phyloP scores from a whole-genome alignment of 306 rosid genomes.

The Prinsepia uniflora region DNA sequence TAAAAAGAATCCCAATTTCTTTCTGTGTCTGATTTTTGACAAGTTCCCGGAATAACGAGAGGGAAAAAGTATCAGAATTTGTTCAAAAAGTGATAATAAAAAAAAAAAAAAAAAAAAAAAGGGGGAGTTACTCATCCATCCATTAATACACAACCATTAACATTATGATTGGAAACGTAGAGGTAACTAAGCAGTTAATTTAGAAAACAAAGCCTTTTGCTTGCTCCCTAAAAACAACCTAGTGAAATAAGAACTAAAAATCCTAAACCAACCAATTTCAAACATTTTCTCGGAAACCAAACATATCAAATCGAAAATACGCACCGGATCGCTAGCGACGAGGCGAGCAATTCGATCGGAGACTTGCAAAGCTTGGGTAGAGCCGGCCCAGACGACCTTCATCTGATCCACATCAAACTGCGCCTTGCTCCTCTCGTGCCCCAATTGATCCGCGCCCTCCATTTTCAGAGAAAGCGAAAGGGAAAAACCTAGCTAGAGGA shows the following conservation, averaged over 20 bases:
- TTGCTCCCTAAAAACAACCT: background rate
- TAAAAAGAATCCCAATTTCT: background rate
- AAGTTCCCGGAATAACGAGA: too few species aligned
- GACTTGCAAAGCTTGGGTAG: conserved; percentile 54
- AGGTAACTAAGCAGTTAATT: background rate
- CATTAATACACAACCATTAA: background rate
- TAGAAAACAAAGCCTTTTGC: background rate
- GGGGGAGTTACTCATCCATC: background rate
- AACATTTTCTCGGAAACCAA: conserved; percentile 17
- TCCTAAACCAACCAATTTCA: background rate
- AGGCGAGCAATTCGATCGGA: conserved; percentile 78
- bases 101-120: background rate
- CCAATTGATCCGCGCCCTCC: conserved; percentile 71
- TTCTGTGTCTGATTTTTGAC: background rate
- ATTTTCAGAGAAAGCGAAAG: conserved; percentile 11
- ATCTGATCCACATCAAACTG: conserved; percentile 73
- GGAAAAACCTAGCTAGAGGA: background rate
- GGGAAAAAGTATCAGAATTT: too few species aligned
- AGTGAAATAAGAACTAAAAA: background rate
- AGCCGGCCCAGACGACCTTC: conserved; percentile 92
- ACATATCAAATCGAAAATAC: background rate
- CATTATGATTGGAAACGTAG: background rate
- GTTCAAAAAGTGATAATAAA: background rate
- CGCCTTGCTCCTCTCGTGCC: conserved; percentile 63
- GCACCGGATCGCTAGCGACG: conserved; percentile 89